A percentile compares a stretch with the other conserved stretches of the same genome.
Conservation (phyloP, 164 flowering plant species). For the Macadamia tetraphylla region DNA sequence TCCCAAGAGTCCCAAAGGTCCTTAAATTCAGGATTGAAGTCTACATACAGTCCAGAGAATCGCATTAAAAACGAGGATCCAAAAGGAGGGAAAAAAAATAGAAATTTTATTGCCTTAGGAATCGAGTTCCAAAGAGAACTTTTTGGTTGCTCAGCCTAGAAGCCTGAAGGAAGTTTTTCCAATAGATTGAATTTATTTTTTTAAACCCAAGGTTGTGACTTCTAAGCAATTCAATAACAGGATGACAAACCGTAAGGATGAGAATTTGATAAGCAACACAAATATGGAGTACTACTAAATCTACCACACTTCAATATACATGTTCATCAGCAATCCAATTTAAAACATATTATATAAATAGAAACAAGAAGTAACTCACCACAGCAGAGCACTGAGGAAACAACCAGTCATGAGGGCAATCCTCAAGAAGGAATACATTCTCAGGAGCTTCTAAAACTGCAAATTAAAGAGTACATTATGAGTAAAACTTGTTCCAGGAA, state of each 20-base stretch:
- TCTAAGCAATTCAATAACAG: background rate
- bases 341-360: background rate
- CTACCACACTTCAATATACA: constrained; percentile 3
- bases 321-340: background rate
- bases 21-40: no score
- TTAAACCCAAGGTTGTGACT: no score
- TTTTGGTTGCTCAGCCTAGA: no score
- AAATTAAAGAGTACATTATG: constrained; percentile 12
- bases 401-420: constrained; percentile 97
- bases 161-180: no score
- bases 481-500: background rate
- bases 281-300: background rate
- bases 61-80: no score
- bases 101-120: no score
- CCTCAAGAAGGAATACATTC: constrained; percentile 60
- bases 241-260: background rate
- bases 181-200: no score
- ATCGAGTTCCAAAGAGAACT: no score
- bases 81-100: no score
- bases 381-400: constrained; percentile 96
- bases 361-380: constrained; percentile 40
- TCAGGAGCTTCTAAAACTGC: constrained; percentile 68
- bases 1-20: no score
- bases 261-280: background rate
- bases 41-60: no score